Conservation (phyloP, 2,329 filamentous ascomycete genomes). For the Rutstroemia sp. region DNA sequence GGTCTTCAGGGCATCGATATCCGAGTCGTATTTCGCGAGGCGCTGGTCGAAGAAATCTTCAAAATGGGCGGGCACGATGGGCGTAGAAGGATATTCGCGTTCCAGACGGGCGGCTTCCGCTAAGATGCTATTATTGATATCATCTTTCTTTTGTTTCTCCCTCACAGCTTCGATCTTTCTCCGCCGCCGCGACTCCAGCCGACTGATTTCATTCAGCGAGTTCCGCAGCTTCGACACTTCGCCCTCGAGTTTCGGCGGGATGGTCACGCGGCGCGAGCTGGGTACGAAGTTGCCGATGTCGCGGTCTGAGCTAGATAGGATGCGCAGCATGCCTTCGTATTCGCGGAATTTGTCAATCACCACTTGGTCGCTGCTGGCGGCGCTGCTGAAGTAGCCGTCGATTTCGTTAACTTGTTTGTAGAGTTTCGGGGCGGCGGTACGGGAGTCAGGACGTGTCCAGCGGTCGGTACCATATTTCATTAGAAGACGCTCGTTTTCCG, state of each 20-base stretch:
- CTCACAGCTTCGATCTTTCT: constrained; percentile 73
- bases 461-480: constrained; percentile 78
- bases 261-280: constrained; percentile 68
- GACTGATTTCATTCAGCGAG: constrained; percentile 75
- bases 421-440: constrained; percentile 49
- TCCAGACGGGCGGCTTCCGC: constrained; percentile 79
- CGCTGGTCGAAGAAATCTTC: constrained; percentile 83
- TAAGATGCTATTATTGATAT: constrained; percentile 79
- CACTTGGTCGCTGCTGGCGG: constrained; percentile 57
- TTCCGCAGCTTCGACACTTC: constrained; percentile 71
- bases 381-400: constrained; percentile 75
- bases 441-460: constrained; percentile 67
- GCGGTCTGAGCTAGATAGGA: constrained; percentile 73
- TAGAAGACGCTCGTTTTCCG: constrained; percentile 72
- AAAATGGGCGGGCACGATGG: constrained; percentile 82
- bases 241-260: constrained; percentile 73
- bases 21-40: constrained; percentile 68
- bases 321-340: constrained; percentile 64
- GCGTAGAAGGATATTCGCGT: constrained; percentile 75
- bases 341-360: constrained; percentile 66
- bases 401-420: constrained; percentile 52
- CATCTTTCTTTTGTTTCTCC: constrained; percentile 76
- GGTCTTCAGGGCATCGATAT: constrained; percentile 61
- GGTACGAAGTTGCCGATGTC: constrained; percentile 85
- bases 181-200: constrained; percentile 72